Percentiles rank a stretch among this genome's conserved stretches.
These are phyloP conservation scores for Flaveria trinervia DNA, from an alignment of 129 eudicot genomes.

Conservation along the genomic window DNA sequence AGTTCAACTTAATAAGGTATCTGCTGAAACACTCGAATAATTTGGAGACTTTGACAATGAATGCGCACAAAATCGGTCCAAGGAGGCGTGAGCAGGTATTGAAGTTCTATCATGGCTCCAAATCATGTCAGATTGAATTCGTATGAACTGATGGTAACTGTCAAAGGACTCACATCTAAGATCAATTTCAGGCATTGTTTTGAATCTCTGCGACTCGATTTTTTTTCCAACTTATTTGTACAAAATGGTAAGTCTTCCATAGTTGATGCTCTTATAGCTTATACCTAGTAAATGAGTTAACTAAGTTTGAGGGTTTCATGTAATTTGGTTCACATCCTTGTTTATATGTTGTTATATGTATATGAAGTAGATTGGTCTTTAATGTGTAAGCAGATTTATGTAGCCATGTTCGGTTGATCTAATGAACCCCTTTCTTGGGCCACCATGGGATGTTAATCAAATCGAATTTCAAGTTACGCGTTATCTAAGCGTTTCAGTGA, in stretches of 20 bases:
- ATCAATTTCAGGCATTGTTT: not conserved
- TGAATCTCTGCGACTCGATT: not conserved
- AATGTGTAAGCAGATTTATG: not conserved
- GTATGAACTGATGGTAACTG: conserved; percentile 1
- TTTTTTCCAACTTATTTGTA: not conserved
- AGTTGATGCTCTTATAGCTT: not conserved
- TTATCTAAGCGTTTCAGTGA: no score
- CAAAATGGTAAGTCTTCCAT: conserved; percentile 1
- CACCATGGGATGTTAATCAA: no score
- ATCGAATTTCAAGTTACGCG: no score
- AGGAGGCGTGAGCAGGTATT: conserved; percentile 7
- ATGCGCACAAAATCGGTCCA: not conserved
- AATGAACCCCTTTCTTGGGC: not conserved
- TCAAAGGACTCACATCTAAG: not conserved
- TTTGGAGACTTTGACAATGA: conserved; percentile 16
- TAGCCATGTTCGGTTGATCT: conserved; percentile 10
- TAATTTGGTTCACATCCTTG: not conserved
- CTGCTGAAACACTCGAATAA: not conserved
- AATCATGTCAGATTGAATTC: conserved; percentile 18
- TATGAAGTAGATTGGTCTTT: not conserved
- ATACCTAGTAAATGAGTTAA: conserved; percentile 4
- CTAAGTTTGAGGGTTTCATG: not conserved
- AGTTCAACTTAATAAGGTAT: conserved; percentile 22
- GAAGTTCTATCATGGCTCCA: conserved; percentile 22
- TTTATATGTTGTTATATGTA: no score